Evolutionary conservation across 805 yeast genomes (phyloP), one percentile per base, ranked within the genome.

Genomic region (Millerago galiae): DNA sequence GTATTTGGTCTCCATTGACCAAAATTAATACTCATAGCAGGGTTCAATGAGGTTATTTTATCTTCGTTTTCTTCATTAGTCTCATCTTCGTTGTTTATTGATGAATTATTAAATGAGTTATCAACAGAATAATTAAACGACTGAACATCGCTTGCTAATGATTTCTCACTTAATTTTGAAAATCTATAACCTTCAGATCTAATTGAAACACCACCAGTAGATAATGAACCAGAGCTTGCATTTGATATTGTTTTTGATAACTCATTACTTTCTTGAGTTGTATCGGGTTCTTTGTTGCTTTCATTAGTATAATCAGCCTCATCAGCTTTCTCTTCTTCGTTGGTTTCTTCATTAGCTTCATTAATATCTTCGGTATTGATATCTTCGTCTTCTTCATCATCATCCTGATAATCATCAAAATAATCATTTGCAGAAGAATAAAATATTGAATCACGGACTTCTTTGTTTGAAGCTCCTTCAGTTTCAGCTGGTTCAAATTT

Each of bases 1-100:
- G 82, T 77, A 51, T 78, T 74, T 2, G 83, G 83, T 53, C 69
- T 71, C 84, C 85, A 79, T 24, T 62, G 62, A 3, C 79, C 80
- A 62, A 75, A 62, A 43, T 66, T 71, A 34, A 75, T 58, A 3
- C 65, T 61, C 45, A 55, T 37, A 1, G 60, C 61, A 10, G 59
- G 53, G 14, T 55, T 55, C 34, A 57, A 25, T 10, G 29, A 12
- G 12, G 41, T 15, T n/a, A 31, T 36, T 13, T 31, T 18, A 5
- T 24, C 36, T 3, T 38, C 43, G 9, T 38, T 26, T 16, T 35
- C 15, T 24, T 34, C 46, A 14, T 36, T 16, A 12, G n/a, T 35
- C 21, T 42, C 46, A 17, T 28, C 37, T 25, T 44, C 51, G 7
- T 49, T 40, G 8, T 24, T 31, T 9, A 41, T 16, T 3, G 31